Evolutionary conservation across 2,329 filamentous ascomycete species (phyloP), one percentile per base, ranked within the genome.

Genomic region (Aspergillus puulaauensis): DNA sequence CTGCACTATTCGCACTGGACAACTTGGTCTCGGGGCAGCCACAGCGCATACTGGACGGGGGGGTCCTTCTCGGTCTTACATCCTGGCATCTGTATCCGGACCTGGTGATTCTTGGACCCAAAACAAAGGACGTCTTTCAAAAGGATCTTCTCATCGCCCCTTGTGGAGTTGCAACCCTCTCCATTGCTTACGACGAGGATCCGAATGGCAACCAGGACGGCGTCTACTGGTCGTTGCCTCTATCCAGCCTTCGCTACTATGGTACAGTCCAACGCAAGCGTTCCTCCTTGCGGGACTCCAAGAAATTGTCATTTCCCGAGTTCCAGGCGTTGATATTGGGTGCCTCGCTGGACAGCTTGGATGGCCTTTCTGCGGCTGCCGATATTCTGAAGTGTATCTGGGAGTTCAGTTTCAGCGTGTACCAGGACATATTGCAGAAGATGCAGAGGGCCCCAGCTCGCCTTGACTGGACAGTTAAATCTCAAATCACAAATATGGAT

Each of bases 1-100:
- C 19, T 33, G 54, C 58, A 4, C 33, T 60, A 40, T 43, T 19
- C 4, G 41, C 54, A 2, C 23, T 60, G 31, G 54, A 57, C 6
- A 50, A 24, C 4, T 31, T 60, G 11, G 40, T 60, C 17, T 37
- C 37, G 3, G 58, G 54, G 2, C 47, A 43, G 33, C 50, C 58
- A 1, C 58, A 60, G 24, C 52, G 45, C 9, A 51, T 57, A 6
- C 47, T 49, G 2, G 51, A 54, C 17, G 58, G 54, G 3, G 54
- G 39, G 3, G 40, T 57, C 7, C 48, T 60, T 4, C 49, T 60
- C 12, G 50, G 50, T 9, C 44, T 56, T 5, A 53, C 46, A 7
- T 54, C 58, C 24, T 60, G 58, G 54, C 58, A 60, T 39, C n/a
- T 60, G 1, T 60, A 57, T 31, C 58, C 58, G 0, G 57, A 55